A percentile compares a stretch with the other conserved stretches of the same genome.
phyloP scores from a whole-genome alignment of 805 yeast genomes.

The Hanseniaspora hatyaiensis region DNA sequence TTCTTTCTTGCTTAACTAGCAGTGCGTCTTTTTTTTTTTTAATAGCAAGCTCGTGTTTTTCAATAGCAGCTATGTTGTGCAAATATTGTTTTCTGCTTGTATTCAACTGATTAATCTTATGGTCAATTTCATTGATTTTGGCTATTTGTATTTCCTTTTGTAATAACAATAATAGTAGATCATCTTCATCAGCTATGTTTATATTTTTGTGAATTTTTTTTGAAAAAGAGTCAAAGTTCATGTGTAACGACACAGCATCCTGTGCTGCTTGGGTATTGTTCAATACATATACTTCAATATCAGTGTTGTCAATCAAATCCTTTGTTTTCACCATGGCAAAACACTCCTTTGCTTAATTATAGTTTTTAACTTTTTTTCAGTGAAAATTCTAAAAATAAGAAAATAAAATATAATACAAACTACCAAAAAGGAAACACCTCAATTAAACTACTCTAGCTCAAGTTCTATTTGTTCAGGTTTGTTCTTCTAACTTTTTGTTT shows the following conservation, averaged over 20 bases:
- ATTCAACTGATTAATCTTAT: slow-evolving; percentile 41
- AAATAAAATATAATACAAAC: too few species aligned
- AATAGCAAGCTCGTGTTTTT: slow-evolving; percentile 44
- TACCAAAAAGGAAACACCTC: too few species aligned
- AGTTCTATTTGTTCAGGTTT: too few species aligned
- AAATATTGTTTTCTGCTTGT: slow-evolving; percentile 43
- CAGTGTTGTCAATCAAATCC: neutral
- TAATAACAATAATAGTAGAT: slow-evolving; percentile 45
- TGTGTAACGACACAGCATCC: neutral
- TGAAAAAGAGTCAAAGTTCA: slow-evolving; percentile 25
- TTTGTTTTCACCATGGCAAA: too few species aligned
- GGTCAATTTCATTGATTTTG: slow-evolving; percentile 56
- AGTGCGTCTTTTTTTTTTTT: slow-evolving; percentile 34
- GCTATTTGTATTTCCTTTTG: slow-evolving; percentile 52
- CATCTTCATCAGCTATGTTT: slow-evolving; percentile 32
- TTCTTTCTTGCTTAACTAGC: slow-evolving; percentile 21
- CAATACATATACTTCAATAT: neutral
- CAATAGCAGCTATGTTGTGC: slow-evolving; percentile 48
- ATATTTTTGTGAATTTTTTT: slow-evolving; percentile 34
- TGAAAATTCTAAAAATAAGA: too few species aligned
- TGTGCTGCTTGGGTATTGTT: neutral
- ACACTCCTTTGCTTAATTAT: too few species aligned
- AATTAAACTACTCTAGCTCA: too few species aligned
- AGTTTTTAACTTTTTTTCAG: too few species aligned
- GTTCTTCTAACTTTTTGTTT: too few species aligned